Base-by-base conservation (phyloP, 305 asterid genomes). In the Fraxinus xanthoxyloides region DNA sequence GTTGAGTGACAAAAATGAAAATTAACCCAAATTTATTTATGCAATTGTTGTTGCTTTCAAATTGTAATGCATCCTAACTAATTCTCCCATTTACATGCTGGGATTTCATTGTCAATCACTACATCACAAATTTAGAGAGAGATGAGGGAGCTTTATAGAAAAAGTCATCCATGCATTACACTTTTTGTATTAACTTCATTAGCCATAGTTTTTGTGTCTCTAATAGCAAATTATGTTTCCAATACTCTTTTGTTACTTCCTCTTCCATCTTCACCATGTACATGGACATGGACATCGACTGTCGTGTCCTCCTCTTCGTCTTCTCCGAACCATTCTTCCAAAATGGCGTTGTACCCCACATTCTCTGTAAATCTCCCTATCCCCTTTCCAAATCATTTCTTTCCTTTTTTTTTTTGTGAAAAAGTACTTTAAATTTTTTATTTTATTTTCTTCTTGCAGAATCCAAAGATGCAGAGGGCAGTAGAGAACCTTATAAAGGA, bases 391-490 rank as follows among this genome's bases (percentile, higher is more conserved):
- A 23, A 23, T 24, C 34, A 48, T 65, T 77, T 0, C 46, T 1
- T 21, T 9, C 5, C 3, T 48, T 72, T 30, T 8, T 34, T 34
- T 34, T 38, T 40, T 40, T 35, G 1, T 40, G 48, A 40, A 40
- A 40, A 1, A 2, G 2, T 2, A 0, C 8, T 21, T 24, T 65
- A 43, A 21, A 15, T 51, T 51, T 5, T 51, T 54, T n/a, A n/a
- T 54, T 7, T 54, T 46, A 48, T 51, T 51, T 51, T 7, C 12
- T 19, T 56, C 23, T 19, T 76, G 38, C 79, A 91, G 93, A 91
- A 83, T 82, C 89, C 85, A 13, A 91, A 92, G 69, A 89, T 59
- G 90, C 89, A 89, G 51, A 89, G 80, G 84, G 89, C 84, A 40
- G 89, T 91, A 82, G 88, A 82, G 80, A 81, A 51, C 5, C 72